Evolutionary conservation across 306 rosid species (phyloP).

Genomic region (Aeschynomene evenia): DNA sequence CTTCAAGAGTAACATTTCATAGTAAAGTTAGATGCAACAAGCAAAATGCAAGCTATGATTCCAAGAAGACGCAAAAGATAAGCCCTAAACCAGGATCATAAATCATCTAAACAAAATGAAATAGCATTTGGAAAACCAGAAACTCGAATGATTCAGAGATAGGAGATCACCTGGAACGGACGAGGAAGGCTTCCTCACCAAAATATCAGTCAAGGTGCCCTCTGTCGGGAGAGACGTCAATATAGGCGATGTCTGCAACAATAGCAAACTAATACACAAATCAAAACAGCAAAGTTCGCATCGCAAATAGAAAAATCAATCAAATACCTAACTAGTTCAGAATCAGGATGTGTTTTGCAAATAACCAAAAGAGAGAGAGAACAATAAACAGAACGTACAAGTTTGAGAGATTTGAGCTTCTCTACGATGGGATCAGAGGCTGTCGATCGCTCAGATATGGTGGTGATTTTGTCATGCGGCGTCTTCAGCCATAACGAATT

Average conservation of each 20-base stretch:
- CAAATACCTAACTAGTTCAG: conserved; percentile 27
- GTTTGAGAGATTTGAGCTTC: conserved; percentile 66
- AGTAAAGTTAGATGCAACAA: neutral
- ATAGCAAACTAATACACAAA: neutral
- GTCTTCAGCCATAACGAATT: conserved; percentile 41
- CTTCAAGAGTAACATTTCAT: neutral
- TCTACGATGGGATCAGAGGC: conserved; percentile 69
- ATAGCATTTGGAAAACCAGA: neutral
- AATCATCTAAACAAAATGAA: neutral
- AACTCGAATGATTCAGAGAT: neutral
- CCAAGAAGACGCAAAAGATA: neutral
- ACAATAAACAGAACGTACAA: conserved; percentile 40
- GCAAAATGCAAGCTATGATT: neutral
- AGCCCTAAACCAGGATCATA: neutral
- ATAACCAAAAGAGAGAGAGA: neutral
- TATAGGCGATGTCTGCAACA: conserved; percentile 73
- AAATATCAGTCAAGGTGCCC: conserved; percentile 82
- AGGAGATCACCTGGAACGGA: conserved; percentile 56
- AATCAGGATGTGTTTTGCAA: neutral
- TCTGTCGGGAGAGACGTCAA: conserved; percentile 72
- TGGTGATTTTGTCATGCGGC: conserved; percentile 71
- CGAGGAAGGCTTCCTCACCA: conserved; percentile 78
- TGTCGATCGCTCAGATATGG: conserved; percentile 64
- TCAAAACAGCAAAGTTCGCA: neutral
- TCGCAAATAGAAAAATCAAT: conserved; percentile 12